phyloP scores from a whole-genome alignment of 1,284 basidiomycete genomes.

The Rhodotorula glutinis region DNA sequence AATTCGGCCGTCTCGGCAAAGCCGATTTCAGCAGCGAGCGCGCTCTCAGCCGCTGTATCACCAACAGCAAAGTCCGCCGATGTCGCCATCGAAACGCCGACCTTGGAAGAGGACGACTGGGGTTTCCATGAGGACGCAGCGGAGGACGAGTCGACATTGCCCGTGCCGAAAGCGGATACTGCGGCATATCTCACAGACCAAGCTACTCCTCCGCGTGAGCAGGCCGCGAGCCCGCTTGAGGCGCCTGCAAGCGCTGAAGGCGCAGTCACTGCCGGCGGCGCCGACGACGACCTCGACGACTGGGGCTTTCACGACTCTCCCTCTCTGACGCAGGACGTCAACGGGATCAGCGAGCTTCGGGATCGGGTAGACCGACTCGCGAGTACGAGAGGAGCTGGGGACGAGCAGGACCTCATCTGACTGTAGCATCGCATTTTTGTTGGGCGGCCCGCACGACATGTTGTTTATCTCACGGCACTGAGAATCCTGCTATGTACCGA shows the following conservation, averaged over 20 bases:
- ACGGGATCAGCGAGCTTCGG: not conserved
- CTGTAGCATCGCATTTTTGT: too few species aligned
- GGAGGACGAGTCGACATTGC: not conserved
- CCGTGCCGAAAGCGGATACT: not conserved
- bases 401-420: not conserved
- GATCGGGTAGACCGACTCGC: not conserved
- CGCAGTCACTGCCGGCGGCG: not conserved
- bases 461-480: too few species aligned
- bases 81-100: not conserved
- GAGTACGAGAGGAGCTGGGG: not conserved
- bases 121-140: constrained; percentile 11
- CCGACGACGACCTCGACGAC: constrained; percentile 12
- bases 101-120: constrained; percentile 3
- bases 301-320: constrained; percentile 29
- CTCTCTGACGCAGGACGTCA: not conserved
- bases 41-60: too few species aligned
- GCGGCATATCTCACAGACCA: not conserved
- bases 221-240: too few species aligned
- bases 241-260: not conserved
- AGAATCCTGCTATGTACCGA: too few species aligned
- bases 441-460: too few species aligned
- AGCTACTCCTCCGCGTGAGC: not conserved
- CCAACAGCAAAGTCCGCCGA: too few species aligned
- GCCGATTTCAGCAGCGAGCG: not conserved
- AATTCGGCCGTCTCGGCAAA: not conserved